Conservation (phyloP, 441 rosid genomes). For the Eugenia klotzschiana region DNA sequence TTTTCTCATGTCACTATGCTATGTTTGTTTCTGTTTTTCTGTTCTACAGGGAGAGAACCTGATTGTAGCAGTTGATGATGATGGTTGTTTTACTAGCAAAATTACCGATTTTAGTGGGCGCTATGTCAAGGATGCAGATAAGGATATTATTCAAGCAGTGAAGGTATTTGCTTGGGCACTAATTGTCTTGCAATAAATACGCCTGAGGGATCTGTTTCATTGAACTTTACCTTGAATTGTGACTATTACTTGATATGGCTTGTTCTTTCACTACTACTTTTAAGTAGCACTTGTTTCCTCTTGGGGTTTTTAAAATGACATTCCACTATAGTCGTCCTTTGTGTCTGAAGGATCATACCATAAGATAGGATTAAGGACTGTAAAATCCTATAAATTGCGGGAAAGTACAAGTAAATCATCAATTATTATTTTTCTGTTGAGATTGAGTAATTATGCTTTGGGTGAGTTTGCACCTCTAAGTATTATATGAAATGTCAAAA, state of each 20-base stretch:
- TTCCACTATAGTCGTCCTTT: neutral
- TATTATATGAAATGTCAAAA: neutral
- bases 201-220: neutral
- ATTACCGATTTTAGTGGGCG: slow-evolving; percentile 61
- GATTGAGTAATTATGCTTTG: neutral
- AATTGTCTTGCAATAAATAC: neutral
- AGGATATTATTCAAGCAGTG: slow-evolving; percentile 70
- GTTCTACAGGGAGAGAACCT: slow-evolving; percentile 57
- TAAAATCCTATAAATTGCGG: neutral
- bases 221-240: neutral
- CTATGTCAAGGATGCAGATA: slow-evolving; percentile 92
- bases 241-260: neutral
- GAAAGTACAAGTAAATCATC: neutral
- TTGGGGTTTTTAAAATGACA: neutral
- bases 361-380: neutral
- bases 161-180: slow-evolving; percentile 31
- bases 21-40: slow-evolving; percentile 1
- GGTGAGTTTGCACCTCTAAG: neutral
- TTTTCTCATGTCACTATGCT: neutral
- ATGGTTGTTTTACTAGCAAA: slow-evolving; percentile 77
- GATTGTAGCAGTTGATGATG: slow-evolving; percentile 90
- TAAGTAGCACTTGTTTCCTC: neutral
- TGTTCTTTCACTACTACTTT: neutral
- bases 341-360: neutral
- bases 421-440: neutral